Conservation (phyloP, 176 grass and related monocot species). For the Rhynchospora pubera region DNA sequence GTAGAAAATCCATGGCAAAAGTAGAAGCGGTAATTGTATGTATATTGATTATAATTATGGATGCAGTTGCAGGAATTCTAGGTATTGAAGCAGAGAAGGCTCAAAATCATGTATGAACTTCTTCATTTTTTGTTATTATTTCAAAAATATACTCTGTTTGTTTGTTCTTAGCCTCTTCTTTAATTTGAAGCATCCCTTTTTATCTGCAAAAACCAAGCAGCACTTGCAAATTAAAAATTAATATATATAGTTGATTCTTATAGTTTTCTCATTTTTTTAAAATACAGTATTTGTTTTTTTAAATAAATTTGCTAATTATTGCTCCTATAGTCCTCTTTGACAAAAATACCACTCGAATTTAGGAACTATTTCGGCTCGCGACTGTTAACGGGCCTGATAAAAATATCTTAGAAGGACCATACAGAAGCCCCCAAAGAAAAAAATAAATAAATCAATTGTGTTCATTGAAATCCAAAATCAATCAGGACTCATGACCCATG, state of each 20-base stretch:
- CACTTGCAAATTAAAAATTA: background rate
- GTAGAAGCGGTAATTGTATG: slow-evolving; percentile 54
- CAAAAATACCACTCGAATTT: background rate
- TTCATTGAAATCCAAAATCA: too few species aligned
- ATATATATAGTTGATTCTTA: background rate
- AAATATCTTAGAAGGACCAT: background rate
- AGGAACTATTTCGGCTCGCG: background rate
- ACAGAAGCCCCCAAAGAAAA: background rate
- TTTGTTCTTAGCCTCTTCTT: background rate
- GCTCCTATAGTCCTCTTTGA: too few species aligned
- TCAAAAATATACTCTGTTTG: background rate
- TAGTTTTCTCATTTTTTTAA: background rate
- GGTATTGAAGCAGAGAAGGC: slow-evolving; percentile 63
- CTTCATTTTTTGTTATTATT: background rate
- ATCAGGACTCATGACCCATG: too few species aligned
- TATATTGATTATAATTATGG: slow-evolving; percentile 63
- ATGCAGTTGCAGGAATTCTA: slow-evolving; percentile 55
- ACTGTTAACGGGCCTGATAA: background rate
- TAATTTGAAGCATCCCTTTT: background rate
- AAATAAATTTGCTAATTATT: too few species aligned
- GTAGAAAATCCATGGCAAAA: slow-evolving; percentile 41
- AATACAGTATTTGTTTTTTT: background rate
- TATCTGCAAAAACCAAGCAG: background rate
- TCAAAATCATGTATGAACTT: slow-evolving; percentile 58
- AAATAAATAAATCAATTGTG: too few species aligned